Base-by-base conservation (phyloP, 805 yeast genomes). In the Starmera quercuum region DNA sequence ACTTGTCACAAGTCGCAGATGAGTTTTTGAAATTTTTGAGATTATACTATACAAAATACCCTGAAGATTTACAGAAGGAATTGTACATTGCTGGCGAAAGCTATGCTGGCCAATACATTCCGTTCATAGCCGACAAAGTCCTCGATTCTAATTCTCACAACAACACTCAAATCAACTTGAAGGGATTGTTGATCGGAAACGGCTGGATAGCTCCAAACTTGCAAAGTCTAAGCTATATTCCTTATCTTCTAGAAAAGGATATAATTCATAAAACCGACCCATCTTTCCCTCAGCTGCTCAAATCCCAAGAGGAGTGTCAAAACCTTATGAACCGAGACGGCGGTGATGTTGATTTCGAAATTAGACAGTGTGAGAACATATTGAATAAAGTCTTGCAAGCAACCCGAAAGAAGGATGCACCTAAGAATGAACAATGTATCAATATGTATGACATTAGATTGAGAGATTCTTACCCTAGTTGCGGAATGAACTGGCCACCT, bases 71-170 rank as follows among this genome's bases (percentile, higher is more conserved):
- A 3, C 45, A 47, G 6, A 77, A 80, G 39, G 82, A 84, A 20
- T 61, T 92, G 2, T 75, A 77, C 42, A 57, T 92, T 22, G 95
- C 95, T 0, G 98, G 98, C 20, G 98, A 92, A 62, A 83, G 95
- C 44, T 92, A 82, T 59, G 97, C 97, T 1, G 98, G 98, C 15
- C 97, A 92, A 54, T 92, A 86, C 53, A 83, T 92, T 34, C 97
- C 98, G 1, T 84, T 82, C 55, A 73, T 88, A 39, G 94, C 90
- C 0, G 63, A 71, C 25, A 75, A 73, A 2, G 64, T 90, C 5
- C 45, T 75, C 31, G 59, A 66, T 2, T 59, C 71, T 25, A 73
- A 78, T 48, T 44, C 48, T 9, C 37, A 50, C 25, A 29, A 51
- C 31, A 35, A 39, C 5, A 29, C 31, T 4, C 32, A 44, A 4